Base-by-base conservation (phyloP, 306 rosid genomes). In the Citrullus amarus region DNA sequence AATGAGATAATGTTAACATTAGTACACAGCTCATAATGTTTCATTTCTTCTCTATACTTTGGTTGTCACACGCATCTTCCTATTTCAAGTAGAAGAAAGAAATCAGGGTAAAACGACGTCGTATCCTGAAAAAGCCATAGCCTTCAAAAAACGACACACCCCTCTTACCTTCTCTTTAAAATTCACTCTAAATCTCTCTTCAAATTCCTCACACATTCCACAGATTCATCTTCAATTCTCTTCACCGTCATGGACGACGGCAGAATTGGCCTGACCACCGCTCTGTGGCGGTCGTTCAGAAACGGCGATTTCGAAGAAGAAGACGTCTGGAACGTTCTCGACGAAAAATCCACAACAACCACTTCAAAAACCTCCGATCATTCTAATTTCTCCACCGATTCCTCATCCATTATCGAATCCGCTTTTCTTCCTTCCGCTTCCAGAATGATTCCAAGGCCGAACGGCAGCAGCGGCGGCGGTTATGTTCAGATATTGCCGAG, bases 251-350 rank as follows among this genome's bases (percentile, higher is more conserved):
- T 91, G 98, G 94, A 82, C 61, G 82, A 83, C 63, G 81, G 86
- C n/a, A 30, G 39, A 69, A 76, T 84, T 74, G 79, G 81, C n/a
- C 59, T 89, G 59, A 43, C 34, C 54, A 91, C 89, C 84, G 92
- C 84, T 17, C 80, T 89, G 75, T 93, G 98, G 98, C 89, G 93
- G 85, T 87, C 92, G 4, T 80, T 92, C 28, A 92, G 90, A 82
- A 92, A 93, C 80, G 98, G 89, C 67, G 98, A 93, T 36, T 92
- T 90, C 76, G 94, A 93, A 83, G 98, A 93, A 77, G 90, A 84
- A 62, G 97, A 92, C 38, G 88, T 92, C 74, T 93, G 98, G 98
- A 81, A 72, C 59, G 88, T 85, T 79, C 48, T 90, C 34, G 87
- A 85, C 53, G 93, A 90, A 9, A n/a, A 67, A 39, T n/a, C 51